Conservation (phyloP, 164 flowering plant species). For the Magnolia kwangsiensis region DNA sequence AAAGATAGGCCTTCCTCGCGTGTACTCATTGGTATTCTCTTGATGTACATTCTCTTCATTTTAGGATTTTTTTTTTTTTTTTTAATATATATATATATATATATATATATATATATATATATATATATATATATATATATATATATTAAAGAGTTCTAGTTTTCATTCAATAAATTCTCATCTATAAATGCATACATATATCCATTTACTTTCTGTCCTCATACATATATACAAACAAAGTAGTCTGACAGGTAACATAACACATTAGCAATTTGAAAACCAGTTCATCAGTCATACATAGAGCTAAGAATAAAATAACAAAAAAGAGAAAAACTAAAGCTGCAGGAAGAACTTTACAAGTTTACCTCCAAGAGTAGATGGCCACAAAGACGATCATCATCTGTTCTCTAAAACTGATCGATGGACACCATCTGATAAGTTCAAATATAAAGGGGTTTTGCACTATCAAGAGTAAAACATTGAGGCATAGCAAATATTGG, state of each 20-base stretch:
- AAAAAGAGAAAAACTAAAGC: background rate
- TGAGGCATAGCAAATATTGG: no score
- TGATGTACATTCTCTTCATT: no score
- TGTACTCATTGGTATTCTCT: no score
- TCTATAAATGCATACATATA: background rate
- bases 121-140: no score
- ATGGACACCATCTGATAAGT: background rate
- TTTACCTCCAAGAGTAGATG: background rate
- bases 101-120: no score
- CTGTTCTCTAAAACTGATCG: background rate
- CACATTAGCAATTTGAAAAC: background rate
- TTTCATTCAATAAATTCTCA: background rate
- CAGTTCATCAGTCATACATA: background rate
- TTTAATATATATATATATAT: no score
- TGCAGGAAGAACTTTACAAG: no score
- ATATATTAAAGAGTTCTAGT: background rate
- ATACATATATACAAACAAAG: background rate
- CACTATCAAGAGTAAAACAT: background rate
- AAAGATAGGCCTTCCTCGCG: no score
- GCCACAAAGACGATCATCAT: background rate
- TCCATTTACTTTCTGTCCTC: background rate
- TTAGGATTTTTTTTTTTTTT: no score
- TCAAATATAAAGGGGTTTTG: background rate
- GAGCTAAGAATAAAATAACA: background rate
- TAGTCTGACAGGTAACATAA: background rate